A percentile compares a stretch with the other conserved stretches of the same genome.
These are phyloP conservation scores for Botryobasidium botryosum DNA, from an alignment of 768 basidiomycete genomes.

Conservation along the genomic window DNA sequence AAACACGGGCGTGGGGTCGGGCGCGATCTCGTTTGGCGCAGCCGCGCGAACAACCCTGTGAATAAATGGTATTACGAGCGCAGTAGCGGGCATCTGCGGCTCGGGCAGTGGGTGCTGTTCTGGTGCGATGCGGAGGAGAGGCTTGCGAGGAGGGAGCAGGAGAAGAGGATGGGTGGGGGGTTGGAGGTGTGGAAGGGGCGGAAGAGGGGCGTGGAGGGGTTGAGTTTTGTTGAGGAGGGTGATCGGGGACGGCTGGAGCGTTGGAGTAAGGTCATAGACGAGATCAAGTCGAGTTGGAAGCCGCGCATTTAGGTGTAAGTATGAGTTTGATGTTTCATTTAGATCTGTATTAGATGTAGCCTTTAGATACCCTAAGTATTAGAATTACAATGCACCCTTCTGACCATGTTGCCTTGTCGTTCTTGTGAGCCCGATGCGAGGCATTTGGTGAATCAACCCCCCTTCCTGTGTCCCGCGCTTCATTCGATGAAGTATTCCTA, in stretches of 20 bases:
- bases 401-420: no score
- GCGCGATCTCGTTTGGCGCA: conserved; percentile 92
- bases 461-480: no score
- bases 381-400: no score
- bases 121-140: conserved; percentile 97
- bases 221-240: conserved; percentile 61
- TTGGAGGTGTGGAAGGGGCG: conserved; percentile 37
- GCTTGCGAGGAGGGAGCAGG: conserved; percentile 27
- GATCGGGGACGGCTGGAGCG: conserved; percentile 49
- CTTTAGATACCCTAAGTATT: no score
- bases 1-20: conserved; percentile 78
- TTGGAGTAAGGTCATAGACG: conserved; percentile 53
- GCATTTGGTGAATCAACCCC: no score
- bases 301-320: no score
- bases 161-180: conserved; percentile 25
- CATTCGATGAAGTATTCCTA: no score
- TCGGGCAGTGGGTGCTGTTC: conserved; percentile 70
- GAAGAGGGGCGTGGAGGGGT: conserved; percentile 27
- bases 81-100: conserved; percentile 73
- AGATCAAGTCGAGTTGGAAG: conserved; percentile 67
- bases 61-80: conserved; percentile 99
- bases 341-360: no score
- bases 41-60: conserved; percentile 80
- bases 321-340: no score
- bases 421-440: no score